Evolutionary conservation across 192 early-diverging fungal species (phyloP).

Genomic region (Linnemannia schmuckeri): DNA sequence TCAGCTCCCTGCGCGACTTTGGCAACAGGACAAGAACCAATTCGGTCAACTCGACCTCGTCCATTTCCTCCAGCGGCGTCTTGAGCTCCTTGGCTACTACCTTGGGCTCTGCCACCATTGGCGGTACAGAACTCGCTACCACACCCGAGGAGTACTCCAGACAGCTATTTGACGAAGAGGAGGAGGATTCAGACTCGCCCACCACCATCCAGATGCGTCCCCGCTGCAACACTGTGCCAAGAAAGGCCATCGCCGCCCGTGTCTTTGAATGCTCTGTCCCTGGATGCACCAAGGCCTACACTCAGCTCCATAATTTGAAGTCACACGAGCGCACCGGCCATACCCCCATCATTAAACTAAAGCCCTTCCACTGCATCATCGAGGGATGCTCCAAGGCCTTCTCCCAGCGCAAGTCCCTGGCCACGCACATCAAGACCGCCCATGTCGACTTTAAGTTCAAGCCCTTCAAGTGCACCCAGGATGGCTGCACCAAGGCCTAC

Average conservation of each 20-base stretch:
- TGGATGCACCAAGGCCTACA: conserved; percentile 57
- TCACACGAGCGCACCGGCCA: conserved; percentile 70
- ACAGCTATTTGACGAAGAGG: conserved; percentile 21
- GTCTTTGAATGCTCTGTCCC: conserved; percentile 61
- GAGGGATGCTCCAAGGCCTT: conserved; percentile 52
- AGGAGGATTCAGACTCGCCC: conserved; percentile 45
- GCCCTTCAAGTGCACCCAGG: conserved; percentile 70
- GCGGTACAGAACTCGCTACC: neutral
- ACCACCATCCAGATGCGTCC: conserved; percentile 43
- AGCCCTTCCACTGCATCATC: conserved; percentile 56
- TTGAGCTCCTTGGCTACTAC: conserved; percentile 23
- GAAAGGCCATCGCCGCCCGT: conserved; percentile 55
- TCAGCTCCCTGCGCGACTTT: conserved; percentile 40
- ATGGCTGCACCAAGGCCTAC: conserved; percentile 83
- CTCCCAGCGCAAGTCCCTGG: conserved; percentile 79
- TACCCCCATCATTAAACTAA: conserved; percentile 53
- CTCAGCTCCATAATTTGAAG: conserved; percentile 57
- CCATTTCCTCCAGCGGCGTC: conserved; percentile 32
- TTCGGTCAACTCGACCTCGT: conserved; percentile 52
- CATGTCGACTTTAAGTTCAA: conserved; percentile 59
- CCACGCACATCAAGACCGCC: conserved; percentile 71
- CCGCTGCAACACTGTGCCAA: conserved; percentile 25
- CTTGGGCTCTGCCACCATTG: conserved; percentile 14
- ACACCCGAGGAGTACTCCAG: conserved; percentile 8
- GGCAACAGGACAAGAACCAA: conserved; percentile 38